Conservation (phyloP, 345 rosid genomes). For the Punica granatum region DNA sequence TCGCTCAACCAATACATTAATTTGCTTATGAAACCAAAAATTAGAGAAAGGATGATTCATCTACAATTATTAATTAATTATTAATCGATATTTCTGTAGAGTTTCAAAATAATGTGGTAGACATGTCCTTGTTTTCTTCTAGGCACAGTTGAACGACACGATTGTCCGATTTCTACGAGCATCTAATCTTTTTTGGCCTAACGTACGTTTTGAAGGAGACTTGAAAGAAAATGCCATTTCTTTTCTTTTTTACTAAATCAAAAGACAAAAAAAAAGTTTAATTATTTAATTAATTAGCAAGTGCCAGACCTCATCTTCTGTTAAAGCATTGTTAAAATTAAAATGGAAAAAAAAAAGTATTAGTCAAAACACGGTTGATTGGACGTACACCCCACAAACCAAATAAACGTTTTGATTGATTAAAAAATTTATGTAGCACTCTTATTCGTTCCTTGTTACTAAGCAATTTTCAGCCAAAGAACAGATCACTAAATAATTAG, state of each 20-base stretch:
- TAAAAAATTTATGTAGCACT: neutral
- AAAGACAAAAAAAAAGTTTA: no score
- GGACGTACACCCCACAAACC: neutral
- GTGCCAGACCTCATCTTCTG: no score
- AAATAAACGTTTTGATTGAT: neutral
- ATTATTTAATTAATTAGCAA: neutral
- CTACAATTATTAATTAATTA: neutral
- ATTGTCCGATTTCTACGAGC: slow-evolving; percentile 12
- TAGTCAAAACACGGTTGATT: neutral
- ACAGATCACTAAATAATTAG: no score
- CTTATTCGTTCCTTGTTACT: no score
- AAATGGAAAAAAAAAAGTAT: neutral
- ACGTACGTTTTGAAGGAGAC: neutral
- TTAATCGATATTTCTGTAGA: neutral
- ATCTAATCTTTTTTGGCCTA: slow-evolving; percentile 10
- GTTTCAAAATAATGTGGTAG: neutral
- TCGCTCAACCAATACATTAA: slow-evolving; percentile 4
- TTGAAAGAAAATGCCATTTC: no score
- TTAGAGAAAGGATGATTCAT: neutral
- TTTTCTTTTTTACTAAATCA: neutral
- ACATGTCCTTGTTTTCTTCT: slow-evolving; percentile 13
- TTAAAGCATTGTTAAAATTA: neutral
- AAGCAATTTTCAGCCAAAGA: no score
- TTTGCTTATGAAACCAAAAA: neutral
- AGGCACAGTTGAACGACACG: slow-evolving; percentile 34